A percentile compares a stretch with the other conserved stretches of the same genome.
Evolutionary conservation across 2,329 filamentous ascomycete genomes (phyloP).

Genomic region (Fusarium sp.): DNA sequence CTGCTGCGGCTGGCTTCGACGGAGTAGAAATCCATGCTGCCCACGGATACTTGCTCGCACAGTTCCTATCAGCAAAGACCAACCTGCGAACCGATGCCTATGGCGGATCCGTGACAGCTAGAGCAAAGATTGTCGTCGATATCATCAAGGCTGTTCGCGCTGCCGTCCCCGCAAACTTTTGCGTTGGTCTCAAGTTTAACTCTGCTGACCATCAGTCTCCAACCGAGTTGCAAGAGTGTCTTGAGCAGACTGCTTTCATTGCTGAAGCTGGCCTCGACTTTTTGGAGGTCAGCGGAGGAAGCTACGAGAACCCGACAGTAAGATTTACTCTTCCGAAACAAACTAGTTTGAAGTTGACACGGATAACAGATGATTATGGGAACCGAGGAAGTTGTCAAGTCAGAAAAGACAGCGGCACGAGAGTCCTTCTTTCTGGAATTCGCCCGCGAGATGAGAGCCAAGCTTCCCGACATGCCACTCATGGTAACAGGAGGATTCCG

Average conservation of each 20-base stretch:
- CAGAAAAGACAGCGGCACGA: slow-evolving; percentile 60
- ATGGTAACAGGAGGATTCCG: slow-evolving; percentile 75
- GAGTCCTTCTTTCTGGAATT: slow-evolving; percentile 79
- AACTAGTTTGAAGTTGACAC: background rate
- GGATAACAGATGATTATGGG: slow-evolving; percentile 49
- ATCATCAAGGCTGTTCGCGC: slow-evolving; percentile 58
- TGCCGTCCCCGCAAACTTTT: slow-evolving; percentile 54
- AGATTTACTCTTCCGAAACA: background rate
- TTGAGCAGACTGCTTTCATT: slow-evolving; percentile 68
- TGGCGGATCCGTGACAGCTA: slow-evolving; percentile 62
- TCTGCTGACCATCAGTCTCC: slow-evolving; percentile 65
- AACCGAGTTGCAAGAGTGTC: slow-evolving; percentile 59
- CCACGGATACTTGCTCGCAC: slow-evolving; percentile 68
- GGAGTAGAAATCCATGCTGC: slow-evolving; percentile 60
- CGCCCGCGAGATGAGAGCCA: slow-evolving; percentile 61
- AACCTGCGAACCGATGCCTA: slow-evolving; percentile 67
- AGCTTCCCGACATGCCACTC: slow-evolving; percentile 58
- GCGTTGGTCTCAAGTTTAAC: slow-evolving; percentile 67
- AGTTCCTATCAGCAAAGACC: slow-evolving; percentile 63
- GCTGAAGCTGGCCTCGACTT: slow-evolving; percentile 69
- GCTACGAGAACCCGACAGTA: slow-evolving; percentile 64
- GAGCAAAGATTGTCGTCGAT: slow-evolving; percentile 63
- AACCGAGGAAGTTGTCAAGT: slow-evolving; percentile 12
- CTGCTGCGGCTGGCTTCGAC: slow-evolving; percentile 58
- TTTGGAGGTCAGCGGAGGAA: slow-evolving; percentile 75